These are phyloP conservation scores for Metschnikowia peoriensis DNA, from an alignment of 805 yeast genomes.

Conservation along the genomic window DNA sequence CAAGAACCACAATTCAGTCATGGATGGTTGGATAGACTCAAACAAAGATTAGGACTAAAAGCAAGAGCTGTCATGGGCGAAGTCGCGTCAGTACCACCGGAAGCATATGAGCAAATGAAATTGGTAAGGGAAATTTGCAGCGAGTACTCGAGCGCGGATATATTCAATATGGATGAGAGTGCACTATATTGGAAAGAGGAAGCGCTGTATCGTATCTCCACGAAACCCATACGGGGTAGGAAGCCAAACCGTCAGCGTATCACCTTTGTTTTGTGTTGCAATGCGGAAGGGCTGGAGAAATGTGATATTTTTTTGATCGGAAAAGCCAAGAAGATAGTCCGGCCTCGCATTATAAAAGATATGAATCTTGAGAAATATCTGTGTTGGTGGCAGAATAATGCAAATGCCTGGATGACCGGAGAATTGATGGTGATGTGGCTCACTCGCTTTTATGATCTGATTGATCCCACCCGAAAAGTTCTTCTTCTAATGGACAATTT, in stretches of 20 bases:
- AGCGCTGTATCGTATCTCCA: not conserved
- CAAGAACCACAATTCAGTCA: not conserved
- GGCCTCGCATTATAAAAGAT: not conserved
- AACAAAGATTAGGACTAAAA: not conserved
- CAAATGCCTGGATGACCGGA: slow-evolving; percentile 1
- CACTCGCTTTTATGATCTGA: not conserved
- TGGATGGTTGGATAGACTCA: not conserved
- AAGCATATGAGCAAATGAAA: not conserved
- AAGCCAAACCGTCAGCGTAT: not conserved
- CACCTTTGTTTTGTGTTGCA: not conserved
- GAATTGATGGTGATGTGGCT: not conserved
- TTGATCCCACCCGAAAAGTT: not conserved
- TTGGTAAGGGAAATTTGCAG: not conserved
- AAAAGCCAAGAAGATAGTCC: not conserved
- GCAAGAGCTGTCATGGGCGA: not conserved
- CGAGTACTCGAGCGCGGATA: not conserved
- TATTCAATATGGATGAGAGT: slow-evolving; percentile 1
- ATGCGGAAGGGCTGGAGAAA: slow-evolving; percentile 2
- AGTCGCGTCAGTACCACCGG: not conserved
- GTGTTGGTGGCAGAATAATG: not conserved
- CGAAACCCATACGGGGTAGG: not conserved
- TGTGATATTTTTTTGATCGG: not conserved
- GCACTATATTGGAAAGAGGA: not conserved
- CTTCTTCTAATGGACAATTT: slow-evolving; percentile 1
- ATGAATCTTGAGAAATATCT: not conserved